These are phyloP conservation scores for Solanum hybrid DNA, from an alignment of 305 asterid species.

Conservation along the genomic window DNA sequence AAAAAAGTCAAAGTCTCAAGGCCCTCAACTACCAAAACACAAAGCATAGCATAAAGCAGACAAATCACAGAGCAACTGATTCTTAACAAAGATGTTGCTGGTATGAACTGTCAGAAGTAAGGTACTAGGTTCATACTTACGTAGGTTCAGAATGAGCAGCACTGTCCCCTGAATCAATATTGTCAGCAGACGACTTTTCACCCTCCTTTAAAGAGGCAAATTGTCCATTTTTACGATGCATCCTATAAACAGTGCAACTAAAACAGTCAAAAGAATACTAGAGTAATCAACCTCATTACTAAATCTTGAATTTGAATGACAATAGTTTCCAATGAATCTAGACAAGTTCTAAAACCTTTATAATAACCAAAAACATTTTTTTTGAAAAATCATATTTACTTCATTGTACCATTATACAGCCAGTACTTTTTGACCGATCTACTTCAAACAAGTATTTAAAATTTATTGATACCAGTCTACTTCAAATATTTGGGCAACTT, in stretches of 20 bases:
- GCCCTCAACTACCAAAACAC: not conserved
- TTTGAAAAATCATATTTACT: not conserved
- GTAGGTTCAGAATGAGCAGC: constrained; percentile 19
- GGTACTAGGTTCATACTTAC: constrained; percentile 26
- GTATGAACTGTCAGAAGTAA: not conserved
- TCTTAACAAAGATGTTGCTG: not conserved
- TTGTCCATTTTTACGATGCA: constrained; percentile 59
- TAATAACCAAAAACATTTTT: not conserved
- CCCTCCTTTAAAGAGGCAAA: constrained; percentile 35
- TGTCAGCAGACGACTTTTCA: constrained; percentile 19
- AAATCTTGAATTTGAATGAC: not conserved
- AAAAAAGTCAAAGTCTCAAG: not conserved
- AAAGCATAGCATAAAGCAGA: not conserved
- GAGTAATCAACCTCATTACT: not conserved
- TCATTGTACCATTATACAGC: not conserved
- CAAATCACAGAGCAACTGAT: not conserved
- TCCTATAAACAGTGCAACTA: constrained; percentile 25
- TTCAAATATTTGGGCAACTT: not conserved
- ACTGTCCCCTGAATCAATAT: constrained; percentile 21
- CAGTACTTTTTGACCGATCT: not conserved
- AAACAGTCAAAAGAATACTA: not conserved
- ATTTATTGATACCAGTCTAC: not conserved
- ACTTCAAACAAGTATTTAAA: not conserved
- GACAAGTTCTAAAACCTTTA: not conserved
- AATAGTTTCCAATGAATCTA: not conserved